These are phyloP conservation scores for Pelargonium cotyledonis DNA, from an alignment of 441 rosid genomes.

Conservation along the genomic window DNA sequence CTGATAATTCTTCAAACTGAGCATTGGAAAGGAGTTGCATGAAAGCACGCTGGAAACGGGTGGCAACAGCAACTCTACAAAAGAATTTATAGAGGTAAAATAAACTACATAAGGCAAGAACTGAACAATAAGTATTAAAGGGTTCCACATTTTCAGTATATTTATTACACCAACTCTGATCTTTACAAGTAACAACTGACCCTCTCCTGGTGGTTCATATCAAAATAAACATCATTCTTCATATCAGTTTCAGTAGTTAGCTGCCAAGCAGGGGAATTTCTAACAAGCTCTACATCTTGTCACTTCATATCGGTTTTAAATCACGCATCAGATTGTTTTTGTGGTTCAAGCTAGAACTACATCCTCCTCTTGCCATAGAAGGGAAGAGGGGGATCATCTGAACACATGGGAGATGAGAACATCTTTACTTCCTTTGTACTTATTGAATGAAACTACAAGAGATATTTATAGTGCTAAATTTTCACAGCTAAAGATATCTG, in stretches of 20 bases:
- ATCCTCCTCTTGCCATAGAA: background rate
- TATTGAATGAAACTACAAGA: no score
- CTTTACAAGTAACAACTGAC: background rate
- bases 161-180: background rate
- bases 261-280: background rate
- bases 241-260: background rate
- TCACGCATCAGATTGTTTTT: background rate
- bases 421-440: no score
- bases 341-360: background rate
- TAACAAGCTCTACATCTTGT: background rate
- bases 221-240: background rate
- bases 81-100: conserved; percentile 17
- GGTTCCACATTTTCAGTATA: background rate
- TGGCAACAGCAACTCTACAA: conserved; percentile 65
- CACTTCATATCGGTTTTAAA: background rate
- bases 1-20: conserved; percentile 88
- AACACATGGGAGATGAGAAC: background rate
- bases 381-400: background rate
- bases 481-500: background rate
- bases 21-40: conserved; percentile 87
- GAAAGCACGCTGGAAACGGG: conserved; percentile 86
- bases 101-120: conserved; percentile 15
- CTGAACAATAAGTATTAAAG: background rate
- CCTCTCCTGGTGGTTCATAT: background rate
- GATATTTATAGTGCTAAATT: background rate